Conservation (phyloP, 352 stramenopile species). For the Pythium sukuiense region DNA sequence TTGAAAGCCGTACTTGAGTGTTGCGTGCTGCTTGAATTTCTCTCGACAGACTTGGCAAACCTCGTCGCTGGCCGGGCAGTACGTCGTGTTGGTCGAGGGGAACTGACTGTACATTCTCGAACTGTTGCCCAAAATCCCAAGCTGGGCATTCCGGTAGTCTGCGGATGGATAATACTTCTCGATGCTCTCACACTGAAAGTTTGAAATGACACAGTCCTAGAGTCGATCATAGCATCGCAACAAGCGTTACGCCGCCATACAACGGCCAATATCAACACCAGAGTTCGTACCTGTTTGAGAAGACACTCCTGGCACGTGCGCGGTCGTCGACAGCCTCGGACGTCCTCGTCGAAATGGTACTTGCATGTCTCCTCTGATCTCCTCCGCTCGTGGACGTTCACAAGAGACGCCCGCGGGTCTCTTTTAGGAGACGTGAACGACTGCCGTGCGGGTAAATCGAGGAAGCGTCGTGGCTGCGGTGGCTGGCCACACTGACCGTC, state of each 20-base stretch:
- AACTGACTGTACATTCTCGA: neutral
- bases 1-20: too few relatives aligned
- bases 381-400: neutral
- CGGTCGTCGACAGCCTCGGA: neutral
- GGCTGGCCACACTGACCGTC: too few relatives aligned
- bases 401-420: neutral
- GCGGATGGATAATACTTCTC: neutral
- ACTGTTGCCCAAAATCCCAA: too few relatives aligned
- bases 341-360: neutral
- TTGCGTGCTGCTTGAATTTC: too few relatives aligned
- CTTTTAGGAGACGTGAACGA: neutral
- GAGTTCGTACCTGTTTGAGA: neutral
- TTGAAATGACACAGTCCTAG: neutral
- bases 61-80: neutral
- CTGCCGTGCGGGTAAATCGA: too few relatives aligned
- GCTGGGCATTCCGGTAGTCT: neutral
- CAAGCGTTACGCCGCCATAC: too few relatives aligned
- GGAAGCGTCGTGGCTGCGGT: neutral
- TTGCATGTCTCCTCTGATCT: neutral
- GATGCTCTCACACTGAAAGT: neutral
- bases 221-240: too few relatives aligned
- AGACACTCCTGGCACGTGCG: conserved; percentile 8
- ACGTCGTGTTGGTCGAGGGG: conserved; percentile 3
- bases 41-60: too few relatives aligned
- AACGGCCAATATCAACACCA: too few relatives aligned